Evolutionary conservation across 2,329 filamentous ascomycete species (phyloP), one percentile per base, ranked within the genome.

Genomic region (Botrytis tulipae): DNA sequence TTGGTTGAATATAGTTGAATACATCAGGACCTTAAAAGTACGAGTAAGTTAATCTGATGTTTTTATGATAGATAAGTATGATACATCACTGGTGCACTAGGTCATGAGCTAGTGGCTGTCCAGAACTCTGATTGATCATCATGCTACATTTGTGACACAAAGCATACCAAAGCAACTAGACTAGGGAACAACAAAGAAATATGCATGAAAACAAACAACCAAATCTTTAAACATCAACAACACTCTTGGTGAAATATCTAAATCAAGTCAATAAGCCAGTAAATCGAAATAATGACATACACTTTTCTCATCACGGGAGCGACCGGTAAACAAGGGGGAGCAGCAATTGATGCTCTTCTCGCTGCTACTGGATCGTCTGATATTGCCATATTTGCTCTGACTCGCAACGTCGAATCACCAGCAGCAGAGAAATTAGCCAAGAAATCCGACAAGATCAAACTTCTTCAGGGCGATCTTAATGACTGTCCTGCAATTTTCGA

Each of bases 401-500:
- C 89, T 4, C 86, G 89, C 70, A 84, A 90, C 75, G 75, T 83
- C 2, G 79, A 81, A 14, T 87, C 86, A 3, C 29, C 81, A 0
- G 80, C 81, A 0, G 87, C 89, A 2, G 82, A 87, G 79, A 81
- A 81, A n/a, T 84, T 90, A 25, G 77, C 80, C 10, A 70, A 81
- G 25, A 82, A 83, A 73, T 84, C 85, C 1, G 75, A 75, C 54
- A 84, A 85, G 67, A 85, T 89, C 76, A 84, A 84, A 65, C 77
- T 90, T 14, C 83, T 90, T 73, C 81, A 89, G 79, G 89, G 89
- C 18, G 84, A 91, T 74, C 82, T 91, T 9, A 83, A 88, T 74
- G 81, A 90, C 60, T 82, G 85, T 0, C 79, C 83, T 0, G 81
- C 78, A 0, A 84, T 91, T 44, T 90, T 91, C 77, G 74, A 72